phyloP scores from a whole-genome alignment of 768 basidiomycete genomes.

The Mycena floridula region DNA sequence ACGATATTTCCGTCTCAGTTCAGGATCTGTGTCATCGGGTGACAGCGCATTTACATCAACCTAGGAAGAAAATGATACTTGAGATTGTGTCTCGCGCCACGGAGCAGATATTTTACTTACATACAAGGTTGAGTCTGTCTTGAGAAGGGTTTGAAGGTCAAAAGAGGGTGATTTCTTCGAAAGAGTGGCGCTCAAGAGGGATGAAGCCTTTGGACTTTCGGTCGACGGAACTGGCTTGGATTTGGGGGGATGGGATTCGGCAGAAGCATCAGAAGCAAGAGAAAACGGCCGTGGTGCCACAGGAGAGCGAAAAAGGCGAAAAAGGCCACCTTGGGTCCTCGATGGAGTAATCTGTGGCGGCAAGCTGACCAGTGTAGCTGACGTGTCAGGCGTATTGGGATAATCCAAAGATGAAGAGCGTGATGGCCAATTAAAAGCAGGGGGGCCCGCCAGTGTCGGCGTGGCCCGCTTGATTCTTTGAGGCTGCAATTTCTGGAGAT shows the following conservation, averaged over 20 bases:
- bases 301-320: conserved; percentile 1
- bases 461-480: no score
- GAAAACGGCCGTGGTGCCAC: conserved; percentile 1
- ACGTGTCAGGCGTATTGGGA: no score
- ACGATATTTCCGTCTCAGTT: no score
- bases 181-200: not conserved
- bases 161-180: conserved; percentile 3
- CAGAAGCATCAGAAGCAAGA: conserved; percentile 7
- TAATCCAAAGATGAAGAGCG: no score
- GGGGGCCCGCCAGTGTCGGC: no score
- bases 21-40: no score
- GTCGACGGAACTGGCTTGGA: no score
- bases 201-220: not conserved
- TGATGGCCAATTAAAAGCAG: no score
- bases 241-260: no score
- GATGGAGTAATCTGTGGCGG: no score
- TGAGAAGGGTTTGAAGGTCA: not conserved
- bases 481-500: no score
- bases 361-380: not conserved
- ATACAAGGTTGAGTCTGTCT: not conserved
- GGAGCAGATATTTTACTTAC: not conserved
- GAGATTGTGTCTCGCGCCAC: not conserved
- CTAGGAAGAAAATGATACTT: not conserved
- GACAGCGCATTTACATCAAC: no score
- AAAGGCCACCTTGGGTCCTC: not conserved